These are phyloP conservation scores for Fusarium sp. DNA, from an alignment of 2,329 filamentous ascomycete species.

Conservation along the genomic window DNA sequence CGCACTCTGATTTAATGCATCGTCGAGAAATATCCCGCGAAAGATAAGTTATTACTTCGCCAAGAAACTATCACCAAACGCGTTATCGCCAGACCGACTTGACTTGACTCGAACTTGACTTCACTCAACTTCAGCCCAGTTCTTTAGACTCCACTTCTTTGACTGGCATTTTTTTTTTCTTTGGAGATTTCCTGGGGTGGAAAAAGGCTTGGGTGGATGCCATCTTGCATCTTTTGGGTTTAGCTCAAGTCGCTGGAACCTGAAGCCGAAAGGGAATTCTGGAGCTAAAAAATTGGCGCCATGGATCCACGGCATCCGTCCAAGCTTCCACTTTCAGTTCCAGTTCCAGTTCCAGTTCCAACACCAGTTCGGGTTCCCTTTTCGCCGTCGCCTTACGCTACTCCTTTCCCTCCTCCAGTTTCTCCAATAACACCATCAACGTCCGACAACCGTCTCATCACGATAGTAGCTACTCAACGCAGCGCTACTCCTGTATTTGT, in stretches of 20 bases:
- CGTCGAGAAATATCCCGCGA: background rate
- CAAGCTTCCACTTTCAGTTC: conserved; percentile 43
- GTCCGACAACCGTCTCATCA: conserved; percentile 22
- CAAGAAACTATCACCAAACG: background rate
- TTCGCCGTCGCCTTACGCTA: conserved; percentile 48
- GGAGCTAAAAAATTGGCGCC: conserved; percentile 52
- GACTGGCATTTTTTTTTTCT: conserved; percentile 35
- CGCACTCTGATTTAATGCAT: conserved; percentile 4
- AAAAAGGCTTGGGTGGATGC: conserved; percentile 37
- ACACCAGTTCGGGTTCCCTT: conserved; percentile 22
- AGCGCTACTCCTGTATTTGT: conserved; percentile 27
- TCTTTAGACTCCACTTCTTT: conserved; percentile 19
- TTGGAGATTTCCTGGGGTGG: conserved; percentile 45
- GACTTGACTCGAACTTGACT: background rate
- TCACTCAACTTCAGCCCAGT: background rate
- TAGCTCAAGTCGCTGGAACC: conserved; percentile 16
- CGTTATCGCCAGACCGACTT: conserved; percentile 12
- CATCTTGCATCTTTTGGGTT: background rate
- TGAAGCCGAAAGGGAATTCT: conserved; percentile 45
- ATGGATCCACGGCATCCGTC: conserved; percentile 49
- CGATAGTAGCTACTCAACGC: conserved; percentile 19
- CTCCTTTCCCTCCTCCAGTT: conserved; percentile 43
- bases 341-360: background rate
- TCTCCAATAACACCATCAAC: conserved; percentile 34
- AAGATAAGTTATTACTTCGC: background rate